Conservation (phyloP, 768 basidiomycete genomes). For the Sutorius australiensis region DNA sequence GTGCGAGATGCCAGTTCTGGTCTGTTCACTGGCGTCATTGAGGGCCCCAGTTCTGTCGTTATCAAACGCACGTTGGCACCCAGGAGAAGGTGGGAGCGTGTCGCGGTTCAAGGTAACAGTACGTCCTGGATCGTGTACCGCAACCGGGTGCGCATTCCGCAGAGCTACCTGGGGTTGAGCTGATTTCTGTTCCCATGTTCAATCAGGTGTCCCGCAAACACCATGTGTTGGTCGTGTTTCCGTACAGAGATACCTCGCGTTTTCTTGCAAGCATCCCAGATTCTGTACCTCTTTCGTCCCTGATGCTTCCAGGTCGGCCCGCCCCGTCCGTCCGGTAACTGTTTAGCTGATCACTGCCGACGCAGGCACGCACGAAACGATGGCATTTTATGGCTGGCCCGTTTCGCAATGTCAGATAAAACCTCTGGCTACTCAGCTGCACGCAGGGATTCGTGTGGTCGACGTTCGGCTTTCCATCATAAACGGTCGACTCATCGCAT, state of each 20-base stretch:
- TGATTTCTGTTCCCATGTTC: constrained; percentile 4
- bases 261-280: constrained; percentile 67
- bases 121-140: constrained; percentile 60
- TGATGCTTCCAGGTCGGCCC: constrained; percentile 71
- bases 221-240: constrained; percentile 52
- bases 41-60: constrained; percentile 10
- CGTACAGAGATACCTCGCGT: constrained; percentile 52
- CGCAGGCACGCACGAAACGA: constrained; percentile 25
- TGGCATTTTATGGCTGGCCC: constrained; percentile 85
- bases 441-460: constrained; percentile 73
- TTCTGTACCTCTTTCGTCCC: constrained; percentile 59
- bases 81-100: constrained; percentile 44
- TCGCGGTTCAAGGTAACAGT: constrained; percentile 36
- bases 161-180: not conserved
- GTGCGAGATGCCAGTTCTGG: constrained; percentile 20
- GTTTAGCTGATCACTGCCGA: not conserved
- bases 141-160: constrained; percentile 41
- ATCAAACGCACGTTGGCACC: constrained; percentile 22
- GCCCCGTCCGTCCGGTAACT: constrained; percentile 30
- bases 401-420: constrained; percentile 81
- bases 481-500: constrained; percentile 61
- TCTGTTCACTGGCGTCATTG: constrained; percentile 3
- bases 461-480: constrained; percentile 78
- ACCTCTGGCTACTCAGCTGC: constrained; percentile 64
- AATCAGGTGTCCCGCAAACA: constrained; percentile 45